Percentiles rank a stretch among this genome's conserved stretches.
These are phyloP conservation scores for Raphanus sativus DNA, from an alignment of 345 rosid species.

Conservation along the genomic window DNA sequence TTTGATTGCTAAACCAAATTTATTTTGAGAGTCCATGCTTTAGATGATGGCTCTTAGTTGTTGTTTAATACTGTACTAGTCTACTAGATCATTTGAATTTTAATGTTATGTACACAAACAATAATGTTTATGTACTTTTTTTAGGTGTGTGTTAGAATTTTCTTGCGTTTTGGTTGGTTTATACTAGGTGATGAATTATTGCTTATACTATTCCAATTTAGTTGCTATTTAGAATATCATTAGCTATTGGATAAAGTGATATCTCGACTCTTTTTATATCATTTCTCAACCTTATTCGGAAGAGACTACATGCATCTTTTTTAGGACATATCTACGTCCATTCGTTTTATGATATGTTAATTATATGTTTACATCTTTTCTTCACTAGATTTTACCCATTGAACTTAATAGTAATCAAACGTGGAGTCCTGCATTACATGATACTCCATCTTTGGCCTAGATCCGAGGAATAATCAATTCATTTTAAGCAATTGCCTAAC, in stretches of 20 bases:
- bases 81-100: not conserved
- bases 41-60: not conserved
- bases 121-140: not conserved
- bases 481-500: not conserved
- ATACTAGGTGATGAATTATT: not conserved
- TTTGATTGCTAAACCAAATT: not conserved
- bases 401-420: no score
- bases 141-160: not conserved
- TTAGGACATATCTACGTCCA: no score
- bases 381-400: no score
- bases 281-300: not conserved
- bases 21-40: not conserved
- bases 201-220: not conserved
- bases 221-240: not conserved
- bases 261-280: not conserved
- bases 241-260: not conserved
- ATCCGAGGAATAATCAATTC: slow-evolving; percentile 25
- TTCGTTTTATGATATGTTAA: no score
- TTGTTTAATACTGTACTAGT: not conserved
- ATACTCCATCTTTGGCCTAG: slow-evolving; percentile 10
- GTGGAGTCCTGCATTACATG: no score
- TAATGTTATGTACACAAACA: not conserved
- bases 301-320: no score
- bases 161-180: not conserved
- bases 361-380: no score